phyloP scores from a whole-genome alignment of 2,329 filamentous ascomycete species.

The Colletotrichum tabaci region DNA sequence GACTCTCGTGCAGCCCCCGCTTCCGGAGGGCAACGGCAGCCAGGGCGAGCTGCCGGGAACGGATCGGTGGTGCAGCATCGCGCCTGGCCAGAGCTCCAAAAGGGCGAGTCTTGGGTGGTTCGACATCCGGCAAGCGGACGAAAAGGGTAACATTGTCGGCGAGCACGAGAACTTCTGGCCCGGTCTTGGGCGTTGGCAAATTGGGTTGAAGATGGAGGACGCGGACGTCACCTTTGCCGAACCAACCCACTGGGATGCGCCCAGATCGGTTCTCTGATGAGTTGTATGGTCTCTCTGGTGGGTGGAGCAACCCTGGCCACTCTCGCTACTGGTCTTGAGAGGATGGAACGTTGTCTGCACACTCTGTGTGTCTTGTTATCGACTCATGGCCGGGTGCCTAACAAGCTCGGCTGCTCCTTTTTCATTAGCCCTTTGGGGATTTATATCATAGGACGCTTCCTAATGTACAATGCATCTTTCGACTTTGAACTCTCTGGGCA shows the following conservation, averaged over 20 bases:
- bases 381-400: too few relatives aligned
- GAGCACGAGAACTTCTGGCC: constrained; percentile 63
- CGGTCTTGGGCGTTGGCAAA: constrained; percentile 59
- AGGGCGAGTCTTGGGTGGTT: constrained; percentile 61
- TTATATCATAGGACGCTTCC: background rate
- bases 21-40: constrained; percentile 57
- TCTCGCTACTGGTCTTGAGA: too few relatives aligned
- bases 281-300: background rate
- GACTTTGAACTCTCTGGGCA: background rate
- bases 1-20: constrained; percentile 63
- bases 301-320: too few relatives aligned
- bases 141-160: constrained; percentile 45
- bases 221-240: constrained; percentile 49
- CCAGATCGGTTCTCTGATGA: constrained; percentile 45
- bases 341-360: too few relatives aligned
- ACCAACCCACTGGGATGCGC: constrained; percentile 45
- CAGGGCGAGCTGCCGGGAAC: constrained; percentile 63
- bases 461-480: background rate
- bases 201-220: constrained; percentile 58
- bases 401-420: background rate
- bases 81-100: constrained; percentile 49
- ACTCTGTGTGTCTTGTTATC: too few relatives aligned
- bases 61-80: constrained; percentile 60
- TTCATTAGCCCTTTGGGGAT: too few relatives aligned
- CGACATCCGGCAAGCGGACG: constrained; percentile 59